These are phyloP conservation scores for Hyaloscypha hepaticicola DNA, from an alignment of 495 filamentous ascomycete species.

Conservation along the genomic window DNA sequence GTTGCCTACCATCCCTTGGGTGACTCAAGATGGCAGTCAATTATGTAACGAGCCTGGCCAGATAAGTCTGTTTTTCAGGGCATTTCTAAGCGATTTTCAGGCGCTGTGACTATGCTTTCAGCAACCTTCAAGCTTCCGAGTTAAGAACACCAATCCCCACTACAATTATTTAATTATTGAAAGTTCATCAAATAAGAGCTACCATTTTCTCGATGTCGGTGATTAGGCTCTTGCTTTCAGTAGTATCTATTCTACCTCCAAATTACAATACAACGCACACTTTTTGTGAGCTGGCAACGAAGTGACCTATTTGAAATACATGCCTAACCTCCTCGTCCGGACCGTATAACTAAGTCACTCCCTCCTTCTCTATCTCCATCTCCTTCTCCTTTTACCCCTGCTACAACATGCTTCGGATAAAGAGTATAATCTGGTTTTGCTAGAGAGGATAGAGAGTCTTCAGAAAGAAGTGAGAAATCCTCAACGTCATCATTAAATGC, in stretches of 20 bases:
- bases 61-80: too few species aligned
- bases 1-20: too few species aligned
- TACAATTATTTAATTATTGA: too few species aligned
- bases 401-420: neutral
- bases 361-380: slow-evolving; percentile 9
- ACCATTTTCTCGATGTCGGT: slow-evolving; percentile 8
- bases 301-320: slow-evolving; percentile 11
- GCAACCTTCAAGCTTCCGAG: too few species aligned
- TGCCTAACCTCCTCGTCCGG: slow-evolving; percentile 6
- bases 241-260: slow-evolving; percentile 3
- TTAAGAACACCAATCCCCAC: too few species aligned
- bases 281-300: slow-evolving; percentile 17
- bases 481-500: slow-evolving; percentile 2
- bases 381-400: neutral
- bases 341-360: neutral
- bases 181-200: too few species aligned
- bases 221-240: slow-evolving; percentile 11
- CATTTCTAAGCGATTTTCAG: too few species aligned
- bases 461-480: slow-evolving; percentile 4
- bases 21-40: too few species aligned
- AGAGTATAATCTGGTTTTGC: slow-evolving; percentile 4
- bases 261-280: too few species aligned
- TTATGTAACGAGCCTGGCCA: too few species aligned
- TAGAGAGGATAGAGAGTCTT: neutral
- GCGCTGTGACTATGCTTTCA: too few species aligned